A percentile compares a stretch with the other conserved stretches of the same genome.
Conservation (phyloP, 495 filamentous ascomycete genomes). For the Lepraria neglecta region DNA sequence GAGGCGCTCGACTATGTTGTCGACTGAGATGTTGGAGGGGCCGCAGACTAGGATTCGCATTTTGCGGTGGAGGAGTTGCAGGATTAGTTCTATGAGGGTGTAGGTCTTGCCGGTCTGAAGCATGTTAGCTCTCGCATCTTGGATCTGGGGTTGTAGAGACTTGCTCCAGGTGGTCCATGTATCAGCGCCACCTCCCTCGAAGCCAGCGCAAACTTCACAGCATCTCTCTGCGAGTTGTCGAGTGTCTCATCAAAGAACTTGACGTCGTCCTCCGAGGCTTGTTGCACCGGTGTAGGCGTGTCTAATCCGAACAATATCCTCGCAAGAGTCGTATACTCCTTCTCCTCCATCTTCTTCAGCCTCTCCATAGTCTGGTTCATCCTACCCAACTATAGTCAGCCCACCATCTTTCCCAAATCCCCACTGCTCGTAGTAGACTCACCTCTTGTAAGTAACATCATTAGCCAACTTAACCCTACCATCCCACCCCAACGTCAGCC, state of each 20-base stretch:
- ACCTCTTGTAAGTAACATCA: constrained; percentile 86
- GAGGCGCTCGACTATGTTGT: constrained; percentile 97
- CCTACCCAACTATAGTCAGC: constrained; percentile 36
- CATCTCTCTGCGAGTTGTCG: constrained; percentile 87
- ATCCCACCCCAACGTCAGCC: constrained; percentile 21
- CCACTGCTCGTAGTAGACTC: constrained; percentile 21
- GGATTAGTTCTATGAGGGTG: constrained; percentile 89
- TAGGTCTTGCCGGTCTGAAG: constrained; percentile 86
- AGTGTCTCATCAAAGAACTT: constrained; percentile 73
- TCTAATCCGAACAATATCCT: constrained; percentile 76
- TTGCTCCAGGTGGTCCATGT: constrained; percentile 81
- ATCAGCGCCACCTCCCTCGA: constrained; percentile 84
- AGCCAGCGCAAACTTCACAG: constrained; percentile 79
- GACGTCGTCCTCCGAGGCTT: constrained; percentile 37
- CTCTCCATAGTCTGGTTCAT: constrained; percentile 87
- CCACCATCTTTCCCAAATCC: background rate
- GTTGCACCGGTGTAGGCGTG: constrained; percentile 47
- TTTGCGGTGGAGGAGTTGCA: constrained; percentile 68
- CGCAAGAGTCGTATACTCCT: constrained; percentile 67
- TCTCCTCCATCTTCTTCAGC: constrained; percentile 63
- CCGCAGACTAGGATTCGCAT: constrained; percentile 84
- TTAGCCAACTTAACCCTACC: constrained; percentile 82
- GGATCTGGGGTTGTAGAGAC: constrained; percentile 17
- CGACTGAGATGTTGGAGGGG: constrained; percentile 91
- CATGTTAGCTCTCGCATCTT: background rate